Percentiles rank a stretch among this genome's conserved stretches.
Evolutionary conservation across 2,329 filamentous ascomycete species (phyloP).

Genomic region (Bretziella fagacearum): DNA sequence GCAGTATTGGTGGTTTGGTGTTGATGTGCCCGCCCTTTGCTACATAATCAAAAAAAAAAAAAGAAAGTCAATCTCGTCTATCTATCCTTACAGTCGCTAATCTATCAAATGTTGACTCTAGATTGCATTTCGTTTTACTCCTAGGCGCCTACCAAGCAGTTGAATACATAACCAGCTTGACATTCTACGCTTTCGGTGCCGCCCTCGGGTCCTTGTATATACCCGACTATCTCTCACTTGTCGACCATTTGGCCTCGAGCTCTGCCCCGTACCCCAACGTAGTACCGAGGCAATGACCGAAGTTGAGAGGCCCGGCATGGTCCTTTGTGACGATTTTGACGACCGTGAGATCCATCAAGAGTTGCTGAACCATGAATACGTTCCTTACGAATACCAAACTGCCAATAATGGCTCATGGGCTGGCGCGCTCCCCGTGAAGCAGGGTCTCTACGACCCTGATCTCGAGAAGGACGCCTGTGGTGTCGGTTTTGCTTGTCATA

Average conservation of each 20-base stretch:
- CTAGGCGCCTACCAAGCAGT: no score
- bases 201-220: not conserved
- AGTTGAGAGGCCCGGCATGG: slow-evolving; percentile 43
- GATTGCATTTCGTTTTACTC: no score
- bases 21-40: no score
- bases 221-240: not conserved
- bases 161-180: no score
- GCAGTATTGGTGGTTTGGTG: no score
- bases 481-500: slow-evolving; percentile 97
- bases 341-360: slow-evolving; percentile 42
- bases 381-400: slow-evolving; percentile 71
- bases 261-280: not conserved
- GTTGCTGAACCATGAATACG: slow-evolving; percentile 41
- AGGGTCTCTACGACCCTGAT: slow-evolving; percentile 90
- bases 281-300: slow-evolving; percentile 2
- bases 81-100: no score
- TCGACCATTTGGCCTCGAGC: not conserved
- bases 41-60: no score
- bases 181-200: slow-evolving; percentile 2
- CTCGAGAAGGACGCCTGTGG: slow-evolving; percentile 98
- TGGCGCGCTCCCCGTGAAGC: slow-evolving; percentile 86
- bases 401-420: slow-evolving; percentile 82
- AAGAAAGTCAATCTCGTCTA: no score
- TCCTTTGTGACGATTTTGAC: slow-evolving; percentile 48
- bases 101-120: no score